phyloP scores from a whole-genome alignment of 345 rosid genomes.

The Populus deltoides region DNA sequence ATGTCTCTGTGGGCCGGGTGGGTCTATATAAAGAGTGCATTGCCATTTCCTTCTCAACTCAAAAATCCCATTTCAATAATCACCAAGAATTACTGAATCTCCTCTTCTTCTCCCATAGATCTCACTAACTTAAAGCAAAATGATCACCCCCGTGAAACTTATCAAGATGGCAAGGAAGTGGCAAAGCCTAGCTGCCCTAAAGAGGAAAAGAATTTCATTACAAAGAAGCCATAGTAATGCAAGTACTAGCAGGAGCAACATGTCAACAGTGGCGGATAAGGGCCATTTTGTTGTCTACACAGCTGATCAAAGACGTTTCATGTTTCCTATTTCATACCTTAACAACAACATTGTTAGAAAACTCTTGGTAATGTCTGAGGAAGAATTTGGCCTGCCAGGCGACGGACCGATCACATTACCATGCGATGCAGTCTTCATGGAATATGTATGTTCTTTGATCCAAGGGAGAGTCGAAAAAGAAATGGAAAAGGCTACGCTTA shows the following conservation, averaged over 20 bases:
- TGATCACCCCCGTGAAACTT: constrained; percentile 34
- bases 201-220: constrained; percentile 23
- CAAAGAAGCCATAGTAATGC: background rate
- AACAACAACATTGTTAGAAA: constrained; percentile 14
- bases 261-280: constrained; percentile 15
- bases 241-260: background rate
- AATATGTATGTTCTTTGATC: constrained; percentile 22
- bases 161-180: constrained; percentile 36
- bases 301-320: constrained; percentile 24
- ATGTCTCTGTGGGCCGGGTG: too few relatives aligned
- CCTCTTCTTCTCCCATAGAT: background rate
- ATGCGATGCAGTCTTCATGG: constrained; percentile 32
- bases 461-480: constrained; percentile 4
- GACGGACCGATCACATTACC: constrained; percentile 32
- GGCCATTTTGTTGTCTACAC: constrained; percentile 38
- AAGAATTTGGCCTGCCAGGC: constrained; percentile 34
- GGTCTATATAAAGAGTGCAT: too few relatives aligned
- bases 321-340: constrained; percentile 31
- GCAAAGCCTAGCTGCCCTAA: constrained; percentile 25
- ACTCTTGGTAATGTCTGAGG: constrained; percentile 30
- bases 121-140: background rate
- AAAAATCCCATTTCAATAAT: too few relatives aligned
- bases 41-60: too few relatives aligned
- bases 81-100: too few relatives aligned
- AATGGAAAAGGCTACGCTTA: constrained; percentile 19